Percentiles rank a stretch among this genome's conserved stretches.
Evolutionary conservation across 73 alveolate species (phyloP).

Genomic region (Paramecium biaurelia): DNA sequence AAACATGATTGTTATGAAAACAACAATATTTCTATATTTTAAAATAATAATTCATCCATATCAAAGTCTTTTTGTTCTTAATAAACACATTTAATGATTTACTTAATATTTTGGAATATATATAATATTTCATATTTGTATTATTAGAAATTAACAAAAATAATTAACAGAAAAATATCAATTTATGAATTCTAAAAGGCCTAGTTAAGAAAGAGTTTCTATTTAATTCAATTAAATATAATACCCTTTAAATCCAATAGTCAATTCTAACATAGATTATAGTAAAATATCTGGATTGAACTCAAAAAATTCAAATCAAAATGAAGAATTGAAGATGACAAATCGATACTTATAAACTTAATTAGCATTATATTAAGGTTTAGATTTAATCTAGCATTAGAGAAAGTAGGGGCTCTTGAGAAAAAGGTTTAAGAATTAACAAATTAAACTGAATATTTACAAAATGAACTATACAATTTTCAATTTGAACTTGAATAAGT

Average conservation of each 20-base stretch:
- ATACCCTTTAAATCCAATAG: not conserved
- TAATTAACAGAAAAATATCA: not conserved
- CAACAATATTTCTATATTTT: no score
- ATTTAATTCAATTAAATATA: not conserved
- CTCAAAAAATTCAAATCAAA: not conserved
- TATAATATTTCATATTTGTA: not conserved
- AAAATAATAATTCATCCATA: no score
- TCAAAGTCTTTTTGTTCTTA: no score
- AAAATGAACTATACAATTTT: not conserved
- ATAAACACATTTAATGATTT: no score
- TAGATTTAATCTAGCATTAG: not conserved
- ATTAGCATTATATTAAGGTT: not conserved
- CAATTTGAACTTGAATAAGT: conserved; percentile 11
- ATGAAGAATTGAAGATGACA: not conserved
- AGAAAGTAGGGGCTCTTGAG: not conserved
- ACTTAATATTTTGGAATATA: no score
- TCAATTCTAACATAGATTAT: not conserved
- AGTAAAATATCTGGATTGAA: not conserved
- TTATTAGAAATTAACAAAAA: not conserved
- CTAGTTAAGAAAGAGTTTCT: not conserved
- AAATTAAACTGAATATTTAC: not conserved
- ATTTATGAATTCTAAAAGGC: not conserved
- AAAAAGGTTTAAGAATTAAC: not conserved
- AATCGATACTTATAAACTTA: not conserved
- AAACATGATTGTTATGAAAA: no score